Base-by-base conservation (phyloP, 192 early-diverging fungal species). In the Lobosporangium transversale region DNA sequence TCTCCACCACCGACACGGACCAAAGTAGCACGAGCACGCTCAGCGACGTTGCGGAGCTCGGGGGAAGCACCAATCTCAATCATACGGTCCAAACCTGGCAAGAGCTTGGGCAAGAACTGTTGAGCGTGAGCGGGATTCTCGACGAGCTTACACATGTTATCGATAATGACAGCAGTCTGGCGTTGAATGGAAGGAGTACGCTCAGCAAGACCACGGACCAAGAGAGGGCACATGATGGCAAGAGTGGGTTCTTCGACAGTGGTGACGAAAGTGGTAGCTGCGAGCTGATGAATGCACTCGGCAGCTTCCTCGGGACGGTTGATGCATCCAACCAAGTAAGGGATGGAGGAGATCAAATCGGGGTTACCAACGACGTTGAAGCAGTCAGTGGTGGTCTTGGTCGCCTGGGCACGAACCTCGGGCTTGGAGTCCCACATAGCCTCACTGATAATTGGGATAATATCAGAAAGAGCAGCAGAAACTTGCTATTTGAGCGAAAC, bases 81-180 rank as follows among this genome's bases (percentile, higher is more conserved):
- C 63, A 90, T 88, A 60, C 89, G 86, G 54, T 93, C 88, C 66
- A 94, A 80, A 81, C 88, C 89, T 50, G 93, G 93, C 61, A 93
- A 79, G 32, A 94, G 83, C 49, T 85, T 78, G 63, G 91, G 91
- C 80, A 94, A 82, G 89, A 94, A 94, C 68, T 90, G 91, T 68
- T 86, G 84, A 51, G 91, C 91, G 58, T 91, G 88, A 66, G 86
- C 83, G 57, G 93, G 91, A 83, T 93, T 86, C 79, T 93, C 90
- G 61, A 93, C 92, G 51, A 94, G 86, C 84, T 93, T 94, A 82
- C 89, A 92, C 93, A 94, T 94, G 88, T 94, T 94, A 84, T 93
- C 91, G 76, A 94, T 92, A 80, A 94, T 92, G 73, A 93, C 87
- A 66, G 89, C 86, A 66, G 88, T 82, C 78, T 89, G 88, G 82